phyloP scores from a whole-genome alignment of 2,329 filamentous ascomycete genomes.

The Rhinocladiella similis region DNA sequence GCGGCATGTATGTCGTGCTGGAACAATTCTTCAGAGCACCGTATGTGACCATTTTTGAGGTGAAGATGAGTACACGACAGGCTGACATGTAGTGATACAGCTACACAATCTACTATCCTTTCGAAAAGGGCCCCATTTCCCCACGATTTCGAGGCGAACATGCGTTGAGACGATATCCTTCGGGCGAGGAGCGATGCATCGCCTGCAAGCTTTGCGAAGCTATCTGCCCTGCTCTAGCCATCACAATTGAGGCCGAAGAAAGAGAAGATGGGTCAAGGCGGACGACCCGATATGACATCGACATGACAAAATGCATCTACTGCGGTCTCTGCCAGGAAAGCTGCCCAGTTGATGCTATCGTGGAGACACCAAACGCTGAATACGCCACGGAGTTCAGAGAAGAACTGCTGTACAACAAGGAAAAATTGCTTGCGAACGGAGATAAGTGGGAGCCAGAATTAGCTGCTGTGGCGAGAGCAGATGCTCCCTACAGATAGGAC shows the following conservation, averaged over 20 bases:
- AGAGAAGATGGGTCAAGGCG: slow-evolving; percentile 91
- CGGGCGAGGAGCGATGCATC: slow-evolving; percentile 97
- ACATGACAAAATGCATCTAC: slow-evolving; percentile 99
- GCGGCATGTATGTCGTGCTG: slow-evolving; percentile 95
- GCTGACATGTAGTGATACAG: slow-evolving; percentile 46
- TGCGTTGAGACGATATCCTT: slow-evolving; percentile 91
- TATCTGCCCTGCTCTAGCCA: slow-evolving; percentile 95
- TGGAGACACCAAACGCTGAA: slow-evolving; percentile 72
- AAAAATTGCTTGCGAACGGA: slow-evolving; percentile 84
- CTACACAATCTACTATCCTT: slow-evolving; percentile 98
- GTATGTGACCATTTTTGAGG: slow-evolving; percentile 61
- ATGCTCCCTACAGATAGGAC: slow-evolving; percentile 81
- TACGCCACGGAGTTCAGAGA: slow-evolving; percentile 80
- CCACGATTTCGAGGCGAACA: slow-evolving; percentile 98
- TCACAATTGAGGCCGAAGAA: slow-evolving; percentile 98
- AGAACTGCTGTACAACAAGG: slow-evolving; percentile 97
- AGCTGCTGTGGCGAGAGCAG: slow-evolving; percentile 85
- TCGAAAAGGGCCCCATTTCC: slow-evolving; percentile 98
- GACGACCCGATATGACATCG: slow-evolving; percentile 97
- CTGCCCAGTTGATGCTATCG: slow-evolving; percentile 95
- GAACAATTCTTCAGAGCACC: slow-evolving; percentile 98
- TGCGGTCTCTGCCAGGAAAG: slow-evolving; percentile 99
- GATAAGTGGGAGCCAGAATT: slow-evolving; percentile 99
- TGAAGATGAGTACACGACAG: not conserved
- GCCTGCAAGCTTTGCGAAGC: slow-evolving; percentile 99